These are phyloP conservation scores for Ochetophila trinervis DNA, from an alignment of 306 rosid species.

Conservation along the genomic window DNA sequence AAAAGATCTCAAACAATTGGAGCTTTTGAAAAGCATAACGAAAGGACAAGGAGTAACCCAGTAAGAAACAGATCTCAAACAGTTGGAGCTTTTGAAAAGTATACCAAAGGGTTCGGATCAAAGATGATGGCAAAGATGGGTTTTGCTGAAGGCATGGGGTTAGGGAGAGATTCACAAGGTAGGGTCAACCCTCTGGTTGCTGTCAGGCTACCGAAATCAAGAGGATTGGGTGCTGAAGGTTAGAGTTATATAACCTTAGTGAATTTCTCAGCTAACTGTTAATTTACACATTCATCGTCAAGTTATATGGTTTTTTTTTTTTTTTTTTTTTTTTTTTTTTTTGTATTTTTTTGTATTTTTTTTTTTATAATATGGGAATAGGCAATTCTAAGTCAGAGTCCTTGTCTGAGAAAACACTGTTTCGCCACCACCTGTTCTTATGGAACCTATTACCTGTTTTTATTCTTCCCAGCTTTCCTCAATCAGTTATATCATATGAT, in stretches of 20 bases:
- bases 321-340: no score
- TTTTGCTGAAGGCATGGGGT: constrained; percentile 77
- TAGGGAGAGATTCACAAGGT: constrained; percentile 81
- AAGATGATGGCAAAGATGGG: constrained; percentile 98
- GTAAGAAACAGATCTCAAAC: constrained; percentile 27
- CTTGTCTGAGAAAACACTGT: no score
- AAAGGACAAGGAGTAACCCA: constrained; percentile 41
- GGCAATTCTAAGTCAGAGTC: no score
- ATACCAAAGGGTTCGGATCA: constrained; percentile 87
- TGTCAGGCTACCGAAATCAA: constrained; percentile 62
- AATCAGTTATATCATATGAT: no score
- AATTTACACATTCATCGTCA: no score
- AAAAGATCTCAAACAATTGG: constrained; percentile 41
- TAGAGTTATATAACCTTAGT: background rate
- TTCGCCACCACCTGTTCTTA: no score
- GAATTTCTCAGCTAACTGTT: background rate
- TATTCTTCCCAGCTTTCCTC: no score
- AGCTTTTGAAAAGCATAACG: constrained; percentile 69
- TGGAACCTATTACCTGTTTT: no score
- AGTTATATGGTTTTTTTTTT: no score
- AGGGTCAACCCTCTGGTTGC: constrained; percentile 68
- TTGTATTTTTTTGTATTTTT: no score
- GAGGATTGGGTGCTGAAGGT: constrained; percentile 77
- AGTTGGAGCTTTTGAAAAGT: constrained; percentile 74
- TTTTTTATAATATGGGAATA: no score